A percentile compares a stretch with the other conserved stretches of the same genome.
Conservation (phyloP, 2,329 filamentous ascomycete species). For the Venturia aucupariae region DNA sequence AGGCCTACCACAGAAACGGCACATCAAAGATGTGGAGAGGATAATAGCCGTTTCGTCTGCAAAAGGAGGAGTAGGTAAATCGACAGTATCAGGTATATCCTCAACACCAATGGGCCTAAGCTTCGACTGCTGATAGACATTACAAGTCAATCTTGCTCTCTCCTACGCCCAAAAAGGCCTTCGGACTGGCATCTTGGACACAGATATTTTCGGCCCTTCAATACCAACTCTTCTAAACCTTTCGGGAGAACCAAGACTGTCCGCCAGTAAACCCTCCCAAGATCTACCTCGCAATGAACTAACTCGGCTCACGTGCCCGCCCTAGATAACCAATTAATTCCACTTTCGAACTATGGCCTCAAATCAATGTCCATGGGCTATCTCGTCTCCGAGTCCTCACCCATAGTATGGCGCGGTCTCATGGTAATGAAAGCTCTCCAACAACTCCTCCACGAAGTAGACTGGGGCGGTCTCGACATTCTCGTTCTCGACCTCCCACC, state of each 20-base stretch:
- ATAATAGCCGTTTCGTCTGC: constrained; percentile 96
- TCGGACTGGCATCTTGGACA: constrained; percentile 80
- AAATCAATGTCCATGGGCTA: constrained; percentile 99
- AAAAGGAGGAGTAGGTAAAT: constrained; percentile 97
- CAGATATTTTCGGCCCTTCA: constrained; percentile 93
- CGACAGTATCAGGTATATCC: constrained; percentile 67
- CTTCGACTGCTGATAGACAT: neutral
- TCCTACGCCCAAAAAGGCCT: constrained; percentile 76
- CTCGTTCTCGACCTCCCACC: constrained; percentile 87
- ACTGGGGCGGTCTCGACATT: constrained; percentile 83
- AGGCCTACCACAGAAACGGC: constrained; percentile 69
- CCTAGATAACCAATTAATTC: constrained; percentile 69
- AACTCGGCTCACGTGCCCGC: neutral
- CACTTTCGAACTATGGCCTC: constrained; percentile 86
- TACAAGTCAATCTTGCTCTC: constrained; percentile 65
- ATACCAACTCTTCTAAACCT: constrained; percentile 85
- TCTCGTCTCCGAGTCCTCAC: constrained; percentile 66
- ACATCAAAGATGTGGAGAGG: constrained; percentile 76
- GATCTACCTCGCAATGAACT: neutral
- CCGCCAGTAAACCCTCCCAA: constrained; percentile 47
- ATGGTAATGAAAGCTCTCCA: constrained; percentile 98
- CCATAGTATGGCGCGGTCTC: constrained; percentile 88
- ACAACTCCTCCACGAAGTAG: constrained; percentile 88
- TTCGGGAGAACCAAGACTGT: constrained; percentile 67
- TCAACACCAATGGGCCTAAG: neutral